Evolutionary conservation across 2,329 filamentous ascomycete genomes (phyloP), one percentile per base, ranked within the genome.

Genomic region (Epichloe hybrida): DNA sequence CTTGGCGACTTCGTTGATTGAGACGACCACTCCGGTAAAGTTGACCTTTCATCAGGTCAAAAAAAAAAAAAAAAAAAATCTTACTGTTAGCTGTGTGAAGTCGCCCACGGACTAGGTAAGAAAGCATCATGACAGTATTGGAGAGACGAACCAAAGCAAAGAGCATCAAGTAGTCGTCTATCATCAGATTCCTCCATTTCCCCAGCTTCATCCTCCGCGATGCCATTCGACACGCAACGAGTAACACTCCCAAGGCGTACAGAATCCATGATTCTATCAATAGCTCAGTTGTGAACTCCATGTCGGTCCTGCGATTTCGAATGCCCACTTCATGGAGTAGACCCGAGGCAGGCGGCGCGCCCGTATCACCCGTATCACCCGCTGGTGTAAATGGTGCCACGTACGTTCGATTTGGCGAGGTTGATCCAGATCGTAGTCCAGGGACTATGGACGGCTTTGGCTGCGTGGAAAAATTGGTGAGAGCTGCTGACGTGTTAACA

Each of bases 151-250:
- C 66, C 20, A 74, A 64, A 7, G 73, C 70, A 50, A 78, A 65
- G 8, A 74, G 41, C 76, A 81, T 81, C 23, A 77, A 64, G 57
- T 72, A 79, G 58, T 82, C 79, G 56, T 81, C 79, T 27, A 72
- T 57, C 56, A 76, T 73, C n/a, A 79, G 69, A 6, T 66, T 66
- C 41, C 63, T 67, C 56, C 71, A 63, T 39, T 72, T 69, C 15
- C 73, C 69, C 34, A 79, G 57, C 47, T 63, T 64, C 17, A 69
- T 58, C 1, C 64, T 61, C 13, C 66, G 58, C 7, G 66, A 64
- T 37, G 59, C 45, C 55, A 64, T 37, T 4, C 62, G 59, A 17
- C 57, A 58, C 3, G 21, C 51, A 11, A 64, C 62, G 3, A 62
- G 45, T 4, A 57, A 35, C 5, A 64, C 54, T 5, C 62, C 62